These are phyloP conservation scores for Ceratocystis harringtonii DNA, from an alignment of 2,329 filamentous ascomycete genomes.

Conservation along the genomic window DNA sequence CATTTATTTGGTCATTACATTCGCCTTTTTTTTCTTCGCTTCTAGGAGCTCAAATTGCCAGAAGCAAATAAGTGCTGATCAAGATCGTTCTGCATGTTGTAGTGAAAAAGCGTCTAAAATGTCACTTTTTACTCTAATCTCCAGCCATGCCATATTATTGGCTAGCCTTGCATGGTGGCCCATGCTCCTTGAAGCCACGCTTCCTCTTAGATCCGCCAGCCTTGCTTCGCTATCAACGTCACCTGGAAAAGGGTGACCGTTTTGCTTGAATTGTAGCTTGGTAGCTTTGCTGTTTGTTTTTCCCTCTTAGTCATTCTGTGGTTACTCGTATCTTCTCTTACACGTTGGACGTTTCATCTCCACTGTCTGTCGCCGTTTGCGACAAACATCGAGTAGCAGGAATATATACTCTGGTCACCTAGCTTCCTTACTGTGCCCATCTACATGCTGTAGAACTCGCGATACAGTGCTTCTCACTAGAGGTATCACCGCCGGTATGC, in stretches of 20 bases:
- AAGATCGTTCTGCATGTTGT: not conserved
- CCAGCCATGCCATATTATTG: not conserved
- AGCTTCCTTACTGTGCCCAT: not conserved
- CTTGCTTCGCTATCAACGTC: constrained; percentile 6
- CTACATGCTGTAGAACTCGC: not conserved
- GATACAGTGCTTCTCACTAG: not conserved
- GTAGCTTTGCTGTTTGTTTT: not conserved
- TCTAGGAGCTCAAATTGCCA: not conserved
- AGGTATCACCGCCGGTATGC: not conserved
- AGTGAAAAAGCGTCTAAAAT: not conserved
- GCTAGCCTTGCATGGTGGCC: constrained; percentile 3
- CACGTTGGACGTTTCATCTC: not conserved
- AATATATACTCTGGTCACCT: not conserved
- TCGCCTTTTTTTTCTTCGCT: no score
- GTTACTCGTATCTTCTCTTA: not conserved
- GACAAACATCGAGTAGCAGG: not conserved
- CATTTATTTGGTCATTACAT: not conserved
- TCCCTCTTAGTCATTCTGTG: not conserved
- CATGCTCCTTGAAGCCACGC: constrained; percentile 9
- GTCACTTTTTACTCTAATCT: not conserved
- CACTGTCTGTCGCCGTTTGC: not conserved
- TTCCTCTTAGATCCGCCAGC: constrained; percentile 6
- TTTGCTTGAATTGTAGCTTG: not conserved
- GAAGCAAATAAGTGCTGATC: not conserved
- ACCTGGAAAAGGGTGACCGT: not conserved